Evolutionary conservation across 1,284 basidiomycete species (phyloP).

Genomic region (Malassezia caprae): DNA sequence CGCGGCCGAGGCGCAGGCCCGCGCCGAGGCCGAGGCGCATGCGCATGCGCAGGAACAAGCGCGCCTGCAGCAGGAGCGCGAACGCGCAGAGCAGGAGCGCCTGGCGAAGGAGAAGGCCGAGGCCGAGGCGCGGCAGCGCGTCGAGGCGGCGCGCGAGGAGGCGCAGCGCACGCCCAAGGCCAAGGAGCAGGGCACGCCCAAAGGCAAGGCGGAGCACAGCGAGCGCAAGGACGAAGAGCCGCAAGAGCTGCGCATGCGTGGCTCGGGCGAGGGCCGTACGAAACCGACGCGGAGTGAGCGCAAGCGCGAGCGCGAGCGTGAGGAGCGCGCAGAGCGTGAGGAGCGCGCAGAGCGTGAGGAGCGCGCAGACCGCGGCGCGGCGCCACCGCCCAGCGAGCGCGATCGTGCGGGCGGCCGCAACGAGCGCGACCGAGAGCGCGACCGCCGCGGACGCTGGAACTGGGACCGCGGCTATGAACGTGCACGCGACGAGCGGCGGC

Average conservation of each 20-base stretch:
- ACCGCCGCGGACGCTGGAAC: neutral
- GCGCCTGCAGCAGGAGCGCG: neutral
- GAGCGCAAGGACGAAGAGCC: slow-evolving; percentile 1
- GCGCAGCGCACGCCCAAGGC: slow-evolving; percentile 1
- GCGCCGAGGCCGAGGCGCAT: neutral
- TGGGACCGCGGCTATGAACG: neutral
- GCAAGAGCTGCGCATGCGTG: slow-evolving; percentile 1
- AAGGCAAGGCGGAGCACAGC: neutral
- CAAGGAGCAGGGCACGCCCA: neutral
- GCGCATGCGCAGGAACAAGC: neutral
- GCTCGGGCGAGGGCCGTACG: neutral
- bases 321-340: neutral
- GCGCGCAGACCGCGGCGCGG: too few species aligned
- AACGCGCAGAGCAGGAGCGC: neutral
- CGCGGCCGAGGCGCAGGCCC: neutral
- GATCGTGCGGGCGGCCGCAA: neutral
- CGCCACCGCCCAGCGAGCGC: neutral
- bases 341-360: neutral
- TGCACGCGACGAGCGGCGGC: neutral
- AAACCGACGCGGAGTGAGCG: neutral
- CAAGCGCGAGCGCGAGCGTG: neutral
- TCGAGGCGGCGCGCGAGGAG: neutral
- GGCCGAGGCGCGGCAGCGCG: neutral
- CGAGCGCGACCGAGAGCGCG: slow-evolving; percentile 1
- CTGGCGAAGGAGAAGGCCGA: neutral